phyloP scores from a whole-genome alignment of 208 protist genomes.

The Crithidia mellificae region DNA sequence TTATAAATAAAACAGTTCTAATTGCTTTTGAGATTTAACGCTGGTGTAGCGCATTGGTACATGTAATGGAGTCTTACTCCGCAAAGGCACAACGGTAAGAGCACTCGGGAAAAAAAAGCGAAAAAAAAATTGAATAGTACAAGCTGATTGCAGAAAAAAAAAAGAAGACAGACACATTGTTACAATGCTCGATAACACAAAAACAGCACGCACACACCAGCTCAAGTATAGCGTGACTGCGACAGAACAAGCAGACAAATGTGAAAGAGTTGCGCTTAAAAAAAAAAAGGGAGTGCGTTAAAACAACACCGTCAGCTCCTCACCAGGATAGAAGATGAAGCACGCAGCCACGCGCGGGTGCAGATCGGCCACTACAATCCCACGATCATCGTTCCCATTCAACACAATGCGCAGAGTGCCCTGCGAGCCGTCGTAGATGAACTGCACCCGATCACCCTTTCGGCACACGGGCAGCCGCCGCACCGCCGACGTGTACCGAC shows the following conservation, averaged over 20 bases:
- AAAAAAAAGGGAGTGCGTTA: constrained; percentile 6
- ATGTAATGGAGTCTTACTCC: no score
- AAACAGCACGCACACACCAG: no score
- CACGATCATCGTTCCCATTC: constrained; percentile 56
- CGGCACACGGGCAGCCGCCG: constrained; percentile 59
- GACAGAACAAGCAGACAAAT: no score
- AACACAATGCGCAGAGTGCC: constrained; percentile 47
- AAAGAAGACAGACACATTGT: constrained; percentile 3
- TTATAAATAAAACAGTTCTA: no score
- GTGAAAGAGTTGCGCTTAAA: no score
- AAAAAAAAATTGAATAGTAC: constrained; percentile 11
- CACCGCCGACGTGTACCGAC: constrained; percentile 37
- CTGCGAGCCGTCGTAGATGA: constrained; percentile 55
- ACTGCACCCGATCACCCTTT: constrained; percentile 58
- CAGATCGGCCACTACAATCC: constrained; percentile 55
- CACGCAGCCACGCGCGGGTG: constrained; percentile 63
- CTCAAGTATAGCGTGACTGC: no score
- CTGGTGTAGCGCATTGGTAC: no score
- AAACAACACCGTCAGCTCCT: constrained; percentile 68
- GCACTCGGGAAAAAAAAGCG: background rate
- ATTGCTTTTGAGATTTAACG: no score
- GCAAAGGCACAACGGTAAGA: no score
- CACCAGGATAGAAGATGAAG: constrained; percentile 85
- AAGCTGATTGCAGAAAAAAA: constrained; percentile 1
- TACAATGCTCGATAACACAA: no score